Evolutionary conservation across 106 monocot species (phyloP), one percentile per base, ranked within the genome.

Genomic region (Amphibolis antarctica): DNA sequence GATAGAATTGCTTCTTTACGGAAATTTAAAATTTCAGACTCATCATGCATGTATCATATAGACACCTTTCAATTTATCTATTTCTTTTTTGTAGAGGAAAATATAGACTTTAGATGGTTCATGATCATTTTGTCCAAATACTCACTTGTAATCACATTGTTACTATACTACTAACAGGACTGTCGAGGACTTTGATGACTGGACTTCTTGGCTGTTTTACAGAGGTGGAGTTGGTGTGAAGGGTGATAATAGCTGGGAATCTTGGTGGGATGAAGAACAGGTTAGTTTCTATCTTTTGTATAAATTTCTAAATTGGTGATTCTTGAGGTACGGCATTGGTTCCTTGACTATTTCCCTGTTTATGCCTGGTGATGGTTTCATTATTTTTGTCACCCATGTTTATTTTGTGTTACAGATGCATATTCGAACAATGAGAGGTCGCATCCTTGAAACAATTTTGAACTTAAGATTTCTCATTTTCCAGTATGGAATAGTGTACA

Each of bases 181-280:
- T 55, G 96, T 96, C 28, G 96, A 84, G 51, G 96, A 96, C 70
- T 96, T 83, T 66, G 90, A 86, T 83, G 90, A 96, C 62, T 96
- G 96, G 96, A 86, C 80, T 48, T 62, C 59, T 45, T 96, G 96
- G 96, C 79, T 96, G 55, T 67, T 84, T 15, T 89, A 96, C 65
- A 84, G 86, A 82, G 96, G 96, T 52, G 96, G 96, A 53, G 83
- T 86, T 76, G 90, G 96, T 15, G 81, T 96, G 11, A 89, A 84
- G 71, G 86, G 86, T 10, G 86, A 86, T 5, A 60, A 74, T 6
- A 96, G 96, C 47, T 96, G 96, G 96, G 96, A 96, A 74, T 89
- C 96, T 24, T 96, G 96, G 96, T 96, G 89, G 89, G 86, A 89
- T 43, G 96, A 96, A 59, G 96, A 96, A 54, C 96, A 96, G 84